Conservation (phyloP, 139 green algal genomes). For the Picochlorum sp. region DNA sequence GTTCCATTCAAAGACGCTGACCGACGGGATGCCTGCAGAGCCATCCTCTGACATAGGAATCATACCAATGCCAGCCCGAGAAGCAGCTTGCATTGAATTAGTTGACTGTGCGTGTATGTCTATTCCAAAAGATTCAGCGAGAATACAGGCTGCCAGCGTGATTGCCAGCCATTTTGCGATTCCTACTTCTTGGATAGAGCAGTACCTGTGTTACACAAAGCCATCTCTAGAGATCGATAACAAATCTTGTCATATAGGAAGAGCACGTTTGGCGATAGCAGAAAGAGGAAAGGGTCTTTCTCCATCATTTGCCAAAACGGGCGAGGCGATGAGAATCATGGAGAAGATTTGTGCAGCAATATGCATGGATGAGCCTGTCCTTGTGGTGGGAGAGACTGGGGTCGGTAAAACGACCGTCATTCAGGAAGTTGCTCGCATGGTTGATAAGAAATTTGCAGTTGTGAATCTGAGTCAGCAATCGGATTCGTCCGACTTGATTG, state of each 20-base stretch:
- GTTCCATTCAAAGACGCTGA: constrained; percentile 10
- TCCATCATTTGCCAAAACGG: constrained; percentile 69
- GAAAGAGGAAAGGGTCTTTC: background rate
- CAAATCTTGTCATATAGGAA: constrained; percentile 16
- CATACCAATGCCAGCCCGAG: constrained; percentile 27
- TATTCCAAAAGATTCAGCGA: background rate
- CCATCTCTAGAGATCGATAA: constrained; percentile 20
- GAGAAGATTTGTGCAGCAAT: constrained; percentile 72
- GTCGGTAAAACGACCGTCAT: constrained; percentile 94
- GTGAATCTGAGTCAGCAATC: constrained; percentile 98
- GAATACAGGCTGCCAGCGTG: too few species aligned
- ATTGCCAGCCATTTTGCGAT: too few species aligned
- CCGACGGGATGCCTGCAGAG: constrained; percentile 3
- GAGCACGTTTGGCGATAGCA: background rate
- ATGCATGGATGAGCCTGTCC: constrained; percentile 63
- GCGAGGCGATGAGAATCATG: constrained; percentile 75
- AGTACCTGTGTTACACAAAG: too few species aligned
- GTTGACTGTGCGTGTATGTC: constrained; percentile 49
- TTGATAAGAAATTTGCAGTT: constrained; percentile 68
- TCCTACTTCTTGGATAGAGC: too few species aligned
- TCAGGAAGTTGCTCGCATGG: constrained; percentile 59
- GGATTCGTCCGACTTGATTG: constrained; percentile 89
- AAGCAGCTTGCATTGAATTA: constrained; percentile 46
- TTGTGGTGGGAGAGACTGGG: constrained; percentile 98
- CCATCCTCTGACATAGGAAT: constrained; percentile 6